phyloP scores from a whole-genome alignment of 768 basidiomycete genomes.

The Leucosporidium scottii region DNA sequence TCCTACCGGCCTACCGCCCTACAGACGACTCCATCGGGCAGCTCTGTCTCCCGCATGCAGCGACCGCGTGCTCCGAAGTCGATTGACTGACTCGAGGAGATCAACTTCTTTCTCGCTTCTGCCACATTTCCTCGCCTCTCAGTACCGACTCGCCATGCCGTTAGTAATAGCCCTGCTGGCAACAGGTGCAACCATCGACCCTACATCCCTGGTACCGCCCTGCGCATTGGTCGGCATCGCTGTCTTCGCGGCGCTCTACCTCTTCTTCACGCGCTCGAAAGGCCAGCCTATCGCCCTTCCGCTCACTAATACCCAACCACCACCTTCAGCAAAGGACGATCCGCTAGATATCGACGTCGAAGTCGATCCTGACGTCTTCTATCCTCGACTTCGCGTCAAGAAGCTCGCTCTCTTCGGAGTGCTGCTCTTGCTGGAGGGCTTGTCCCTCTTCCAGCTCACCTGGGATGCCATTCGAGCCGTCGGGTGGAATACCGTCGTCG shows the following conservation, averaged over 20 bases:
- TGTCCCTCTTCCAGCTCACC: slow-evolving; percentile 5
- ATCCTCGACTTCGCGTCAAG: not conserved
- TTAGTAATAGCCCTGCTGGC: no score
- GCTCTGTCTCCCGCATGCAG: no score
- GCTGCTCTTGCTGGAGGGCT: not conserved
- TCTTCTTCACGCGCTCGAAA: not conserved
- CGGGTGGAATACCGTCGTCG: not conserved
- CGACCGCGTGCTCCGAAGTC: no score
- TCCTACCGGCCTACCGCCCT: no score
- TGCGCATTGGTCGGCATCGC: not conserved
- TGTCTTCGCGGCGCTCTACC: not conserved
- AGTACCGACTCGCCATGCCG: no score
- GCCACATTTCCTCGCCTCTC: no score
- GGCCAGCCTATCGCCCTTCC: not conserved
- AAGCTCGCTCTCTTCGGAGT: slow-evolving; percentile 2
- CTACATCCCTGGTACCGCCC: not conserved
- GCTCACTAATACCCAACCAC: slow-evolving; percentile 4
- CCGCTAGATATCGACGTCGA: not conserved
- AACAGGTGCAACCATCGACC: no score
- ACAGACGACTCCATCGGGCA: no score
- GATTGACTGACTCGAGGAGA: no score
- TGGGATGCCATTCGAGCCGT: slow-evolving; percentile 4
- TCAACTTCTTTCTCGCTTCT: no score
- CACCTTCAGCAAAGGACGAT: not conserved
- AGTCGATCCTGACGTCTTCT: slow-evolving; percentile 8